These are phyloP conservation scores for Sesbania bispinosa DNA, from an alignment of 306 rosid species.

Conservation along the genomic window DNA sequence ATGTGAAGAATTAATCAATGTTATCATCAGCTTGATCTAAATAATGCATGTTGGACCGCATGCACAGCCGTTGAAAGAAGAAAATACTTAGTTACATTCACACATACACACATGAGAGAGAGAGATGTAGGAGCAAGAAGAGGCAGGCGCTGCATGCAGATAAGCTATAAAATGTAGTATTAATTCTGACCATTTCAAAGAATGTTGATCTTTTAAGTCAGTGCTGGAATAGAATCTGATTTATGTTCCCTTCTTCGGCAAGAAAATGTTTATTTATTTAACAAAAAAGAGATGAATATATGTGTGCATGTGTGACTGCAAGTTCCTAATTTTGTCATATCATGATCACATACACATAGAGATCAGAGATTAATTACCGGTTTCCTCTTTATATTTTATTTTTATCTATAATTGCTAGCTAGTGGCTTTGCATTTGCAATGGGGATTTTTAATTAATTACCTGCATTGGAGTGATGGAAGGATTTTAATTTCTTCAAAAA, in stretches of 20 bases:
- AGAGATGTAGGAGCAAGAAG: neutral
- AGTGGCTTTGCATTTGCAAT: too few relatives aligned
- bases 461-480: too few relatives aligned
- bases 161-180: constrained; percentile 1
- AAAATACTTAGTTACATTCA: neutral
- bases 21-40: constrained; percentile 39
- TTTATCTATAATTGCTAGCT: too few relatives aligned
- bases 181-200: neutral
- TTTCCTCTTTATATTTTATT: too few relatives aligned
- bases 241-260: constrained; percentile 1
- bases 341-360: neutral
- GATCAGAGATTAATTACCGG: too few relatives aligned
- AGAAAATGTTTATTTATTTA: neutral
- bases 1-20: constrained; percentile 25
- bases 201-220: constrained; percentile 9
- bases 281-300: neutral
- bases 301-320: neutral
- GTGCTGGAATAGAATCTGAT: constrained; percentile 14
- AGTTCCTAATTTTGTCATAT: neutral
- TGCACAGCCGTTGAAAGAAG: constrained; percentile 16
- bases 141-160: neutral
- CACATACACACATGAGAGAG: too few relatives aligned
- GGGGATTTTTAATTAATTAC: too few relatives aligned
- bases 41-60: constrained; percentile 45
- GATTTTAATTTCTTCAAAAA: too few relatives aligned